These are phyloP conservation scores for Hirschfeldia incana DNA, from an alignment of 345 rosid genomes.

Conservation along the genomic window DNA sequence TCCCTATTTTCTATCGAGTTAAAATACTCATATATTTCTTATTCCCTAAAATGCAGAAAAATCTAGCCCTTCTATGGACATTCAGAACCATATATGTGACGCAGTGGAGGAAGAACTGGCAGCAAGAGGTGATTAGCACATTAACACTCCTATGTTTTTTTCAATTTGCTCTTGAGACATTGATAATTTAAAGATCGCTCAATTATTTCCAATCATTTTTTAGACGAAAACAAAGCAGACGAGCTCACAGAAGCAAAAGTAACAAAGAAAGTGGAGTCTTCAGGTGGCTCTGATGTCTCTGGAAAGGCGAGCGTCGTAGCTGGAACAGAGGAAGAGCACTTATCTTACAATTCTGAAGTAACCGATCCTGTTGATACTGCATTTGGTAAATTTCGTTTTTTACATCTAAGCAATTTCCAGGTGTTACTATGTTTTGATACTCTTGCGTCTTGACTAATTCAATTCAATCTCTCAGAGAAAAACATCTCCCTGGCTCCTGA, in stretches of 20 bases:
- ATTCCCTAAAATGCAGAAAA: neutral
- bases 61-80: neutral
- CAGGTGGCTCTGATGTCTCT: neutral
- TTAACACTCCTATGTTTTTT: neutral
- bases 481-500: neutral
- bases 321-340: neutral
- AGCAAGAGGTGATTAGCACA: neutral
- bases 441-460: neutral
- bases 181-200: neutral
- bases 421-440: neutral
- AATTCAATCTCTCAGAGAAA: conserved; percentile 16
- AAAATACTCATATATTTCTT: neutral
- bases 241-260: conserved; percentile 2
- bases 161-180: neutral
- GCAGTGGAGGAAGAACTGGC: neutral
- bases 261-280: neutral
- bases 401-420: neutral
- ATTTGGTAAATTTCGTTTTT: neutral
- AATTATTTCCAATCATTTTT: conserved; percentile 1
- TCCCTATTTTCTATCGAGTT: neutral
- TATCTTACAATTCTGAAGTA: neutral
- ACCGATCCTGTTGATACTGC: conserved; percentile 1
- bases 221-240: neutral
- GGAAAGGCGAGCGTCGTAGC: neutral
- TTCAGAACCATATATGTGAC: neutral